phyloP scores from a whole-genome alignment of 2,329 filamentous ascomycete species.

The Didymella exigua region DNA sequence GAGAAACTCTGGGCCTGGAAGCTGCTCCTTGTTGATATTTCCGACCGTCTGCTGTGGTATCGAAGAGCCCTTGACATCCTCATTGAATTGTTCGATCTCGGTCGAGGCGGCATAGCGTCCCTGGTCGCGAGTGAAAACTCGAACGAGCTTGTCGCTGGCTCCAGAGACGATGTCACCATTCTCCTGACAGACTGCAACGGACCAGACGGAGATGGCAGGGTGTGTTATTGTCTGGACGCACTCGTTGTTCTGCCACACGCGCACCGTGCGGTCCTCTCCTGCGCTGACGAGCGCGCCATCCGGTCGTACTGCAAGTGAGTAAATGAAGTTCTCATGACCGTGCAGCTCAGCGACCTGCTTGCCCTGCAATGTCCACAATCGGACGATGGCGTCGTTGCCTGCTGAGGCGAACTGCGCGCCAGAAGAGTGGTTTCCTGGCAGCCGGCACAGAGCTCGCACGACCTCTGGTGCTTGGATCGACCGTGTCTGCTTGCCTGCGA shows the following conservation, averaged over 20 bases:
- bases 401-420: constrained; percentile 94
- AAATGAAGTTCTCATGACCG: constrained; percentile 95
- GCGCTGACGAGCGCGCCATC: constrained; percentile 88
- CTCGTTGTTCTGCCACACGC: constrained; percentile 81
- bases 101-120: constrained; percentile 73
- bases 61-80: constrained; percentile 78
- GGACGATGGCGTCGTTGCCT: constrained; percentile 87
- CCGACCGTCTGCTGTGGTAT: constrained; percentile 85
- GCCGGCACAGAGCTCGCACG: constrained; percentile 82
- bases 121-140: constrained; percentile 77
- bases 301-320: constrained; percentile 77
- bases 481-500: constrained; percentile 66
- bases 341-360: constrained; percentile 75
- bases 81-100: constrained; percentile 75
- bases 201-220: constrained; percentile 95
- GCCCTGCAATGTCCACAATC: constrained; percentile 84
- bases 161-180: constrained; percentile 94
- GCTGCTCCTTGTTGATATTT: constrained; percentile 83
- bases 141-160: constrained; percentile 83
- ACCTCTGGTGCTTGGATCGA: constrained; percentile 75
- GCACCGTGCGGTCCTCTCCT: constrained; percentile 91
- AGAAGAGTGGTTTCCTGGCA: constrained; percentile 76
- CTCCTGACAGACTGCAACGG: constrained; percentile 78
- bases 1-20: constrained; percentile 87
- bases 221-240: constrained; percentile 97